A percentile compares a stretch with the other conserved stretches of the same genome.
phyloP scores from a whole-genome alignment of 352 stramenopile genomes.

The Pythium utonaiense region DNA sequence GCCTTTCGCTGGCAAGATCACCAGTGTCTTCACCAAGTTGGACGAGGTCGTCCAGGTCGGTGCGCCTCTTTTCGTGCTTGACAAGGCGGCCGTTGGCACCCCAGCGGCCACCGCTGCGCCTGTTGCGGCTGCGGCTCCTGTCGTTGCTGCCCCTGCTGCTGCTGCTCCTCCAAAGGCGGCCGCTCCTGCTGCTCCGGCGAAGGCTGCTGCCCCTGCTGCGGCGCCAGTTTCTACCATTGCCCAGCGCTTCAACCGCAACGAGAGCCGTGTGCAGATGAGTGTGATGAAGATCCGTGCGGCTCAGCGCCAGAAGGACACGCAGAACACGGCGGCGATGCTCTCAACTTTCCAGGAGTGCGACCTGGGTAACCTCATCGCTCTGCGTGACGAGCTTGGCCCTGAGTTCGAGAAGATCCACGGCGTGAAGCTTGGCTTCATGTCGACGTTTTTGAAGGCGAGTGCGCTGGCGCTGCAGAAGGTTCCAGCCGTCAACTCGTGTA shows the following conservation, averaged over 20 bases:
- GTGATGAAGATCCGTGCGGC: constrained; percentile 94
- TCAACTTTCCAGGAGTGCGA: constrained; percentile 99
- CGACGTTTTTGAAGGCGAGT: constrained; percentile 96
- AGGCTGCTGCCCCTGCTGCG: constrained; percentile 23
- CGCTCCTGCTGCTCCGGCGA: constrained; percentile 9
- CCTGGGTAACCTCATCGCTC: constrained; percentile 94
- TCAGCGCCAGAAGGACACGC: constrained; percentile 95
- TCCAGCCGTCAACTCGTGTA: constrained; percentile 96
- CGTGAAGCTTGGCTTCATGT: constrained; percentile 99
- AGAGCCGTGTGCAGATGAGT: constrained; percentile 93
- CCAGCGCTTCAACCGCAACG: constrained; percentile 53
- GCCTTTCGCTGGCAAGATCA: constrained; percentile 87
- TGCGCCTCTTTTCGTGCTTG: constrained; percentile 86
- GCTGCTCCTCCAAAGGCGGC: constrained; percentile 19
- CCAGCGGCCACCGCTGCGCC: constrained; percentile 9
- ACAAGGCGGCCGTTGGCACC: constrained; percentile 59
- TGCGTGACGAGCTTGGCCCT: constrained; percentile 89
- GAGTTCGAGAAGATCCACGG: constrained; percentile 96
- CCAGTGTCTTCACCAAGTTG: constrained; percentile 91
- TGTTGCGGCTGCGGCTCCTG: constrained; percentile 17
- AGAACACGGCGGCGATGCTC: constrained; percentile 98
- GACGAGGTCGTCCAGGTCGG: constrained; percentile 97
- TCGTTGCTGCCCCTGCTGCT: constrained; percentile 22
- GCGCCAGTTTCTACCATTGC: constrained; percentile 10
- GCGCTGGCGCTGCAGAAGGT: constrained; percentile 91